Conservation (phyloP, 2,329 filamentous ascomycete species). For the Talaromyces rugulosus region DNA sequence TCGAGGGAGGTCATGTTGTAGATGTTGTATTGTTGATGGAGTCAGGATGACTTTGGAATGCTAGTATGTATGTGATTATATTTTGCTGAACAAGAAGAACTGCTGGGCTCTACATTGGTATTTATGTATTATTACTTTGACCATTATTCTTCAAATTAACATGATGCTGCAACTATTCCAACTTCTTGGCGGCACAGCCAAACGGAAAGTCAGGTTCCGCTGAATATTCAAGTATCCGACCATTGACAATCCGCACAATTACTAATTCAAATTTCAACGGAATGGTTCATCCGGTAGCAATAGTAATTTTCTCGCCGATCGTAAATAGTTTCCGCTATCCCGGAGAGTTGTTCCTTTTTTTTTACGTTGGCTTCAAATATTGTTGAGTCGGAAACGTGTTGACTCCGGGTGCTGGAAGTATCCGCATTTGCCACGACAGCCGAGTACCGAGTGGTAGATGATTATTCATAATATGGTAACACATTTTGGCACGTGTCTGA, state of each 20-base stretch:
- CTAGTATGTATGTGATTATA: neutral
- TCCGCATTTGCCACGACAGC: neutral
- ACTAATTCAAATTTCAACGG: neutral
- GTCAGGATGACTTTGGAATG: neutral
- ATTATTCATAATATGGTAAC: too few relatives aligned
- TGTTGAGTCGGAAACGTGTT: neutral
- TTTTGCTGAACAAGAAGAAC: neutral
- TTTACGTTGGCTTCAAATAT: neutral
- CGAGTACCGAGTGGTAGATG: neutral
- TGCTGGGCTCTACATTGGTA: neutral
- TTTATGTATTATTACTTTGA: neutral
- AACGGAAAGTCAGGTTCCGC: neutral
- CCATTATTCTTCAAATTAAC: neutral
- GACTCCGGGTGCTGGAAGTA: neutral
- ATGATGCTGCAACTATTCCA: neutral
- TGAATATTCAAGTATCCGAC: neutral
- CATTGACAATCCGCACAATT: neutral
- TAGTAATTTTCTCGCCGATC: too few relatives aligned
- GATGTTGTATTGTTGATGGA: neutral
- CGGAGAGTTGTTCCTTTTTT: too few relatives aligned
- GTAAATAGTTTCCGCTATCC: neutral
- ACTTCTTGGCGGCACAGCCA: neutral
- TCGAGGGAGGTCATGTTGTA: neutral
- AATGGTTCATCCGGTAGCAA: neutral
- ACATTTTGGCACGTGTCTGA: too few relatives aligned